These are phyloP conservation scores for Dipodascus albidus DNA, from an alignment of 805 yeast genomes.

Conservation along the genomic window DNA sequence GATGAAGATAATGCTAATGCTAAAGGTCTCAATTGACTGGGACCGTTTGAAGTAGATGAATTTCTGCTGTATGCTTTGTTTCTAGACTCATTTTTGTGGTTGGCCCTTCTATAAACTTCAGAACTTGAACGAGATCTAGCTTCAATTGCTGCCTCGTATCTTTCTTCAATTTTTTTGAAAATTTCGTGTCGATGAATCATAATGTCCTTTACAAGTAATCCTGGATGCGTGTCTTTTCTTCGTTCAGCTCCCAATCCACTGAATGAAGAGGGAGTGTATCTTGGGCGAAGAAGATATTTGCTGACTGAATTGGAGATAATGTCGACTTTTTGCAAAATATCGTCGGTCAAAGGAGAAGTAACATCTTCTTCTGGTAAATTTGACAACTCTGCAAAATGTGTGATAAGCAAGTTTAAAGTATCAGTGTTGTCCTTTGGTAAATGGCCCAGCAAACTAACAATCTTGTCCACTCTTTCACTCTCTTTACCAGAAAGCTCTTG, in stretches of 20 bases:
- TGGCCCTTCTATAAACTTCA: constrained; percentile 15
- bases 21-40: background rate
- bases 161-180: constrained; percentile 8
- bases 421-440: constrained; percentile 14
- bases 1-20: background rate
- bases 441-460: constrained; percentile 16
- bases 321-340: constrained; percentile 21
- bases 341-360: background rate
- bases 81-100: constrained; percentile 8
- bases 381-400: constrained; percentile 9
- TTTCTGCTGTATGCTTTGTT: background rate
- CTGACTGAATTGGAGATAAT: constrained; percentile 18
- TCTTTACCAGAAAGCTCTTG: background rate
- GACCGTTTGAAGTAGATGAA: background rate
- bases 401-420: constrained; percentile 13
- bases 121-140: constrained; percentile 13
- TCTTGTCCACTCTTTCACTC: constrained; percentile 5
- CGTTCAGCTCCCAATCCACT: background rate
- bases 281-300: background rate
- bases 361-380: constrained; percentile 1
- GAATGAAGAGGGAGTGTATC: background rate
- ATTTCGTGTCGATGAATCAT: constrained; percentile 14
- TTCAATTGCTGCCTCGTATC: constrained; percentile 7
- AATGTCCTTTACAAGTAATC: constrained; percentile 16
- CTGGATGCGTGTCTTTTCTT: constrained; percentile 21